phyloP scores from a whole-genome alignment of 345 rosid species.

The Luvunga scandens region DNA sequence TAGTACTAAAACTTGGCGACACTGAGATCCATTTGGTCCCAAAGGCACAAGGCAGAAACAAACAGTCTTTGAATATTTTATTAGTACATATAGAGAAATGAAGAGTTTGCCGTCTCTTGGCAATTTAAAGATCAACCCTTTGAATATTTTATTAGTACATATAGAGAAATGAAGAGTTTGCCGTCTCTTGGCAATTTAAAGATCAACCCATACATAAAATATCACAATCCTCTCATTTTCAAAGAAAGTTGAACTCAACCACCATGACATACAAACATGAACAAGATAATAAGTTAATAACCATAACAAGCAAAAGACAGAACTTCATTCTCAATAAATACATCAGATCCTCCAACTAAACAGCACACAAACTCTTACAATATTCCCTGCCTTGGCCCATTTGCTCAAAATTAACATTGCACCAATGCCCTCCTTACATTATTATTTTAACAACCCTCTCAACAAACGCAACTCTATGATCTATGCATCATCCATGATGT shows the following conservation, averaged over 20 bases:
- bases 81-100: not conserved
- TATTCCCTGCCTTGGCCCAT: slow-evolving; percentile 33
- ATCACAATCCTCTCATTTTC: slow-evolving; percentile 8
- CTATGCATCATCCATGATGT: not conserved
- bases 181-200: slow-evolving; percentile 20
- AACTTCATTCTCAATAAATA: not conserved
- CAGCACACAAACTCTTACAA: slow-evolving; percentile 31
- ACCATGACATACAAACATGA: slow-evolving; percentile 7
- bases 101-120: slow-evolving; percentile 37
- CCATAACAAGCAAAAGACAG: slow-evolving; percentile 23
- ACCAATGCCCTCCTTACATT: not conserved
- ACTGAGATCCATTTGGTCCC: too few relatives aligned
- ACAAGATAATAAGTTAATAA: slow-evolving; percentile 16
- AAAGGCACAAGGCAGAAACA: too few relatives aligned
- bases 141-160: too few relatives aligned
- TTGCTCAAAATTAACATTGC: slow-evolving; percentile 9
- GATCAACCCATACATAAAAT: slow-evolving; percentile 6
- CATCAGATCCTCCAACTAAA: slow-evolving; percentile 41
- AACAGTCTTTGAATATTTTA: not conserved
- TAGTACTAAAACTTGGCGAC: too few relatives aligned
- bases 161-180: too few relatives aligned
- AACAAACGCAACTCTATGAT: not conserved
- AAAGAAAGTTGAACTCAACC: slow-evolving; percentile 25
- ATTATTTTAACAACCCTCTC: slow-evolving; percentile 11
- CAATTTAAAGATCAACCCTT: slow-evolving; percentile 24